Evolutionary conservation across 371 early-diverging fungal species (phyloP).

Genomic region (Mortierella sp.): DNA sequence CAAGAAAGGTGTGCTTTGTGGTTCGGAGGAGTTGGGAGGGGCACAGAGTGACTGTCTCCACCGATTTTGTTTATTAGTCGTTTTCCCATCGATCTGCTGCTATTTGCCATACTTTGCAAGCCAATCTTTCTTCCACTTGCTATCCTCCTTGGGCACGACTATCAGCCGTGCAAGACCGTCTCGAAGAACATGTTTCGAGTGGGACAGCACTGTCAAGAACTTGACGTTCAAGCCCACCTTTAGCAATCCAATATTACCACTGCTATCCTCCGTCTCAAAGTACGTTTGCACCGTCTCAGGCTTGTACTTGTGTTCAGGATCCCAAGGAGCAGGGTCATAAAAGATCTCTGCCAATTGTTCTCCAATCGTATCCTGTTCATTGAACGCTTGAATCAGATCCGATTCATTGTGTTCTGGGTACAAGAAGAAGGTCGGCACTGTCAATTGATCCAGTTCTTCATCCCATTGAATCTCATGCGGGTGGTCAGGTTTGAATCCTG

Average conservation of each 20-base stretch:
- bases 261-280: constrained; percentile 76
- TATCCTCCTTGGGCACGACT: constrained; percentile 52
- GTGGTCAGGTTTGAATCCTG: constrained; percentile 56
- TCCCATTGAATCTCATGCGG: constrained; percentile 74
- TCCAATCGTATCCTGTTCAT: constrained; percentile 83
- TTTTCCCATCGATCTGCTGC: not conserved
- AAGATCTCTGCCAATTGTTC: constrained; percentile 91
- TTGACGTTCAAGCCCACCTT: constrained; percentile 69
- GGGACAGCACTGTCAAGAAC: constrained; percentile 42
- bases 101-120: constrained; percentile 52
- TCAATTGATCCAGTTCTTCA: constrained; percentile 68
- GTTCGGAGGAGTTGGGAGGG: too few species aligned
- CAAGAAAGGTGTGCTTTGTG: too few species aligned
- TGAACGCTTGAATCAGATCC: constrained; percentile 88
- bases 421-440: constrained; percentile 91
- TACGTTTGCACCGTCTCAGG: constrained; percentile 80
- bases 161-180: constrained; percentile 48
- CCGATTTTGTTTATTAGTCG: constrained; percentile 2
- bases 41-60: too few species aligned
- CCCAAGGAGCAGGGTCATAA: constrained; percentile 88
- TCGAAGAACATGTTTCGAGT: constrained; percentile 45
- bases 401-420: constrained; percentile 95
- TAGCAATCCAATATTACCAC: constrained; percentile 67
- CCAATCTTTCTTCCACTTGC: constrained; percentile 55
- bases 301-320: constrained; percentile 71